Conservation (phyloP, 1,139 yeast genomes). For the Maudiozyma humilis region DNA sequence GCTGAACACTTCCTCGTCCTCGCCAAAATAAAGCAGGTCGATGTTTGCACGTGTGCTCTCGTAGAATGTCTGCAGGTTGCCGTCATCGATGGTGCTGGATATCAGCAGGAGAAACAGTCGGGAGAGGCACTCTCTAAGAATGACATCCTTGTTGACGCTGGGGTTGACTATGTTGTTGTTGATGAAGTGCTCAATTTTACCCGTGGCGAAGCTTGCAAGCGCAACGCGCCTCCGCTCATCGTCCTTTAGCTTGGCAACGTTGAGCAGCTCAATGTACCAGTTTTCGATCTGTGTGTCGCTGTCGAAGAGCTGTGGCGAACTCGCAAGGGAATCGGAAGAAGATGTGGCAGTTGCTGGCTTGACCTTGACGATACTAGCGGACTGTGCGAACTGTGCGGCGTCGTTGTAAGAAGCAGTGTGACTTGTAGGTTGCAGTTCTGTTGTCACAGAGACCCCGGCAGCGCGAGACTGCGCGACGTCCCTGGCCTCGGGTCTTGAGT, state of each 20-base stretch:
- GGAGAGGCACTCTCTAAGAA: constrained; percentile 23
- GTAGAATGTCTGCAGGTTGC: constrained; percentile 25
- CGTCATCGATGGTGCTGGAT: constrained; percentile 28
- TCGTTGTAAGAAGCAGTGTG: too few species aligned
- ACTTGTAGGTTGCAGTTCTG: too few species aligned
- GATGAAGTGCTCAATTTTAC: constrained; percentile 20
- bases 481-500: too few species aligned
- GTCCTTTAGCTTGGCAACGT: constrained; percentile 28
- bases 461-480: too few species aligned
- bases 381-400: not conserved
- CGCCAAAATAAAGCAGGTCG: constrained; percentile 28
- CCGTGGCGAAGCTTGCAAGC: constrained; percentile 18
- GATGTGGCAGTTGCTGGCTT: not conserved
- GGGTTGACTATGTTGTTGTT: constrained; percentile 9
- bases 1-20: constrained; percentile 30
- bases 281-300: constrained; percentile 22
- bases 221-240: constrained; percentile 20
- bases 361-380: not conserved
- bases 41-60: constrained; percentile 16
- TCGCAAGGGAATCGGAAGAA: not conserved
- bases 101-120: constrained; percentile 25
- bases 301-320: constrained; percentile 6
- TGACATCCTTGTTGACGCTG: constrained; percentile 13
- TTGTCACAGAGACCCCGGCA: too few species aligned
- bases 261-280: constrained; percentile 30